These are phyloP conservation scores for Phaeotremella skinneri DNA, from an alignment of 768 basidiomycete genomes.

Conservation along the genomic window DNA sequence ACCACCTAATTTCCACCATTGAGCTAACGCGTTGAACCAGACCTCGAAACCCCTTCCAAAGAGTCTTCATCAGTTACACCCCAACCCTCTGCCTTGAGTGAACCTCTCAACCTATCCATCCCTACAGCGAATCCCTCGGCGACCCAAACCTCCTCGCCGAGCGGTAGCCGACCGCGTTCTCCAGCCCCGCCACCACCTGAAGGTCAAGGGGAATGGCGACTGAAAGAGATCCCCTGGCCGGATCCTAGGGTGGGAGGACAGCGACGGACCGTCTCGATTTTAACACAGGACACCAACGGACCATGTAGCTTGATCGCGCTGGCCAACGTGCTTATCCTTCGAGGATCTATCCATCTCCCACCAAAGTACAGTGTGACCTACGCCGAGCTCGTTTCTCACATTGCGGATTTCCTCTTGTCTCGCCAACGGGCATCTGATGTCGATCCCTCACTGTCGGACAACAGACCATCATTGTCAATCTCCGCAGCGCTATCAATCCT, in stretches of 20 bases:
- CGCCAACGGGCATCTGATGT: conserved; percentile 24
- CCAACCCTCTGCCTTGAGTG: not conserved
- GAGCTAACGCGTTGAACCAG: no score
- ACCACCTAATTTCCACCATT: not conserved
- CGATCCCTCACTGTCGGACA: not conserved
- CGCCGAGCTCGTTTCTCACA: conserved; percentile 74
- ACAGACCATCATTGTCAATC: conserved; percentile 37
- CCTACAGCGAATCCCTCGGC: not conserved
- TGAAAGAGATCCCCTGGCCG: conserved; percentile 40
- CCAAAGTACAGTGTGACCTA: conserved; percentile 73
- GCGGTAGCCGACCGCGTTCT: not conserved
- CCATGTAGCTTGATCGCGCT: conserved; percentile 31
- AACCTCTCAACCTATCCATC: not conserved
- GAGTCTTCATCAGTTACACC: no score
- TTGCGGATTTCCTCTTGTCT: conserved; percentile 76
- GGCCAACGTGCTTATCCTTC: conserved; percentile 86
- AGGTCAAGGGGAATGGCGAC: conserved; percentile 25
- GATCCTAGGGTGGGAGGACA: conserved; percentile 33
- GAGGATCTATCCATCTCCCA: conserved; percentile 73
- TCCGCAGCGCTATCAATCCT: conserved; percentile 69
- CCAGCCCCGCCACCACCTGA: not conserved
- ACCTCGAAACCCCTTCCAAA: no score
- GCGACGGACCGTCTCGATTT: conserved; percentile 25
- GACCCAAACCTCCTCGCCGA: not conserved
- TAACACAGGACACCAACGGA: conserved; percentile 38